Conservation (phyloP, 2,329 filamentous ascomycete genomes). For the Fusarium floridanum region DNA sequence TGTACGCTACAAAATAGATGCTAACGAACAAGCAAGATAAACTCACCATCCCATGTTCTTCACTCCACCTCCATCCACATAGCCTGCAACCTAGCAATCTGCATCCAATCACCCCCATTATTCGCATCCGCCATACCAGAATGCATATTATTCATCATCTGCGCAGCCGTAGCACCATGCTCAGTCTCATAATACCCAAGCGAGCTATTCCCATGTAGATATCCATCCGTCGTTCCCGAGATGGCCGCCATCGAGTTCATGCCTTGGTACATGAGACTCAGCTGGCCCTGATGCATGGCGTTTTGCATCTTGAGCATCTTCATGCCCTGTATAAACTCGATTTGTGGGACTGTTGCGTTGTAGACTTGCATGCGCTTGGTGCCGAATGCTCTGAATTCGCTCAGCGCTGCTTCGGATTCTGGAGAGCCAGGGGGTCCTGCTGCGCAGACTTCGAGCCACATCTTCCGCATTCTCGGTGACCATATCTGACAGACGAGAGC, state of each 20-base stretch:
- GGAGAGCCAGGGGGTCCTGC: conserved; percentile 43
- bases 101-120: conserved; percentile 43
- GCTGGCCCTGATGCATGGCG: conserved; percentile 51
- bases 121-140: conserved; percentile 48
- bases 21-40: not conserved
- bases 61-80: conserved; percentile 52
- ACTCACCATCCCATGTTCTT: not conserved
- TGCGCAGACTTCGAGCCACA: conserved; percentile 49
- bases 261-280: conserved; percentile 52
- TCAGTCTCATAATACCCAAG: conserved; percentile 54
- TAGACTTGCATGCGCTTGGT: conserved; percentile 47
- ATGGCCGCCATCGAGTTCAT: conserved; percentile 47
- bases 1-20: not conserved
- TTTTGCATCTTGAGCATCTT: conserved; percentile 49
- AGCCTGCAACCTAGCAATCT: conserved; percentile 43
- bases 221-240: conserved; percentile 45
- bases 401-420: conserved; percentile 43
- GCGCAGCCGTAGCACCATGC: conserved; percentile 50
- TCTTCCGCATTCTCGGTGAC: conserved; percentile 55
- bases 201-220: conserved; percentile 51
- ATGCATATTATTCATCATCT: conserved; percentile 51
- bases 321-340: conserved; percentile 46
- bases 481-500: conserved; percentile 53
- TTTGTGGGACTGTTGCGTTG: conserved; percentile 46
- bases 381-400: conserved; percentile 47